Conservation (phyloP, 2,329 filamentous ascomycete genomes). For the Aspergillaceae sp. region DNA sequence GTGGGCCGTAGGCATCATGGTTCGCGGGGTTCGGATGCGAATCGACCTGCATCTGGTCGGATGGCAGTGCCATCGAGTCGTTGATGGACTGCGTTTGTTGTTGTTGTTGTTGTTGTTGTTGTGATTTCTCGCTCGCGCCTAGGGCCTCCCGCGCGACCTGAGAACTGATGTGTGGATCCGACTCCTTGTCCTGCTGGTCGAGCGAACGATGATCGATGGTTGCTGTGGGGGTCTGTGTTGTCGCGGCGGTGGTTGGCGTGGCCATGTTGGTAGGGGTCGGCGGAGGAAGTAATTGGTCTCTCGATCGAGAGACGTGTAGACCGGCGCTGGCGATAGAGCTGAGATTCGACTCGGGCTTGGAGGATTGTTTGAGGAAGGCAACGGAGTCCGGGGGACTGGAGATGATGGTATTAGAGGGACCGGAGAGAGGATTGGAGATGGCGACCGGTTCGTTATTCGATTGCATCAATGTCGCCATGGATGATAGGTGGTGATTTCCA, state of each 20-base stretch:
- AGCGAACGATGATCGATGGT: constrained; percentile 29
- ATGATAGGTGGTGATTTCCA: constrained; percentile 23
- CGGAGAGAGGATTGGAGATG: constrained; percentile 28
- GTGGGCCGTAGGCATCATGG: constrained; percentile 37
- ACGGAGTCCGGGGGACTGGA: constrained; percentile 23
- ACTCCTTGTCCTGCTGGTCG: constrained; percentile 23
- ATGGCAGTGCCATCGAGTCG: constrained; percentile 40
- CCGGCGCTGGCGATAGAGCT: constrained; percentile 36
- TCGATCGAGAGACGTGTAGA: constrained; percentile 33
- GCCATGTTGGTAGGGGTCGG: constrained; percentile 13
- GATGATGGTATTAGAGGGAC: constrained; percentile 20
- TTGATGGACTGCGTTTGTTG: constrained; percentile 29
- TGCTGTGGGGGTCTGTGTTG: constrained; percentile 35
- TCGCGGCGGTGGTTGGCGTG: constrained; percentile 39
- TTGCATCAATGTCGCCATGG: constrained; percentile 38
- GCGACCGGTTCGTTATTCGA: constrained; percentile 33
- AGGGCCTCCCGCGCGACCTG: constrained; percentile 36
- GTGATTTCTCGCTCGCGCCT: constrained; percentile 29
- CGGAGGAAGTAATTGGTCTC: constrained; percentile 30
- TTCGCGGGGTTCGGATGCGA: constrained; percentile 47
- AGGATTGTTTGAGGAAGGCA: constrained; percentile 26
- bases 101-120: constrained; percentile 3
- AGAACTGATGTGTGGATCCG: constrained; percentile 25
- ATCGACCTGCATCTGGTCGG: constrained; percentile 37
- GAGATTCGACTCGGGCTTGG: constrained; percentile 29